These are phyloP conservation scores for Gossypium turneri DNA, from an alignment of 345 rosid genomes.

Conservation along the genomic window DNA sequence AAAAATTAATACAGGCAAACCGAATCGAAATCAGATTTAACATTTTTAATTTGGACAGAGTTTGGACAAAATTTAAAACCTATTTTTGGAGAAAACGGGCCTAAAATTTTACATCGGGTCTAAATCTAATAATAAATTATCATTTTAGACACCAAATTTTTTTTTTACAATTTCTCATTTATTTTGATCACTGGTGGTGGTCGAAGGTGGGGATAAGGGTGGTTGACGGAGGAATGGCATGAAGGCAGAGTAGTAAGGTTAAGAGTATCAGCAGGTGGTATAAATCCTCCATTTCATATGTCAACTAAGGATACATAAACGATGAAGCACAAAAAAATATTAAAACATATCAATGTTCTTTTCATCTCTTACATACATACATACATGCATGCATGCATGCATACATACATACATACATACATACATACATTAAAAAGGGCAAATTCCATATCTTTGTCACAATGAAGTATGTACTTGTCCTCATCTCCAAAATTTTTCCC, in stretches of 20 bases:
- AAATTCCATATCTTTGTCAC: conserved; percentile 49
- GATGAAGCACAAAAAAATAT: neutral
- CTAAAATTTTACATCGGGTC: too few relatives aligned
- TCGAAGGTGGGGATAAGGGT: neutral
- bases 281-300: neutral
- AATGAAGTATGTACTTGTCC: conserved; percentile 31
- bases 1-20: too few relatives aligned
- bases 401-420: neutral
- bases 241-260: too few relatives aligned
- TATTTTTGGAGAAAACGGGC: fast-evolving
- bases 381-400: neutral
- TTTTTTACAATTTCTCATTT: too few relatives aligned
- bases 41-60: too few relatives aligned
- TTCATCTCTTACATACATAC: neutral
- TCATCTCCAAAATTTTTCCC: conserved; percentile 21
- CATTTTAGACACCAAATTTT: too few relatives aligned
- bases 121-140: too few relatives aligned
- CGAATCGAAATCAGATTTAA: too few relatives aligned
- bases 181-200: neutral
- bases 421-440: neutral
- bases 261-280: too few relatives aligned
- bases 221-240: neutral
- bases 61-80: too few relatives aligned
- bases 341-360: neutral
- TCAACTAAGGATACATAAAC: neutral